Evolutionary conservation across 495 filamentous ascomycete genomes (phyloP), one percentile per base, ranked within the genome.

Genomic region (Penicillium turbatum): DNA sequence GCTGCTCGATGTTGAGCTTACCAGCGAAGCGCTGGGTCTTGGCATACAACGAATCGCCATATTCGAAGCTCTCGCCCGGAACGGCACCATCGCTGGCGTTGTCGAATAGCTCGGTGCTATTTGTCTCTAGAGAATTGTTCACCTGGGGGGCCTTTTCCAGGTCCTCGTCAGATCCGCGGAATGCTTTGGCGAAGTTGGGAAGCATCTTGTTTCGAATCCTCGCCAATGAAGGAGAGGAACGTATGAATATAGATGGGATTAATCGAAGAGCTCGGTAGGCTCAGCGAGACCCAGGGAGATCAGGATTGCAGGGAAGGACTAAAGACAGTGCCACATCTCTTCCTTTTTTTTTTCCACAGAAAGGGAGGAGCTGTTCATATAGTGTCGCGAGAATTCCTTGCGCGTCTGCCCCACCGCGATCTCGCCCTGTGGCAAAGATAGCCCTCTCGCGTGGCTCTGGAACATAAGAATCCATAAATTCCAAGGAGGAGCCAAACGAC

Each of bases 11-110:
- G 35, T 85, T 82, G 59, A 86, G 79, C 56, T 78, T 83, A 5
- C 80, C 85, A 0, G 86, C 88, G 15, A 89, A 57, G 10, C 84
- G 81, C 71, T 90, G 86, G 5, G 87, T 55, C 68, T 79, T 87
- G 16, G 86, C 87, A 59, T 82, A 86, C 27, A 75, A 50, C 19
- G 78, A 79, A 51, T 83, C 67, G 49, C 86, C 86, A 29, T 82
- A 74, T 41, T 75, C 73, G 57, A 90, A 85, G 52, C 72, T 82
- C 62, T 86, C 78, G 19, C 79, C 78, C 11, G 77, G 74, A 2
- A 87, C 81, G 3, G 82, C 84, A 45, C 81, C 79, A 53, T 72
- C 67, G 56, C 64, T 69, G 24, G 76, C 71, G 54, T 80, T 76
- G 52, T 79, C 69, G 53, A 39, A 46, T 13, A 26, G 32, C 24